Evolutionary conservation across 306 rosid genomes (phyloP).

Genomic region (Quercus mongolica): DNA sequence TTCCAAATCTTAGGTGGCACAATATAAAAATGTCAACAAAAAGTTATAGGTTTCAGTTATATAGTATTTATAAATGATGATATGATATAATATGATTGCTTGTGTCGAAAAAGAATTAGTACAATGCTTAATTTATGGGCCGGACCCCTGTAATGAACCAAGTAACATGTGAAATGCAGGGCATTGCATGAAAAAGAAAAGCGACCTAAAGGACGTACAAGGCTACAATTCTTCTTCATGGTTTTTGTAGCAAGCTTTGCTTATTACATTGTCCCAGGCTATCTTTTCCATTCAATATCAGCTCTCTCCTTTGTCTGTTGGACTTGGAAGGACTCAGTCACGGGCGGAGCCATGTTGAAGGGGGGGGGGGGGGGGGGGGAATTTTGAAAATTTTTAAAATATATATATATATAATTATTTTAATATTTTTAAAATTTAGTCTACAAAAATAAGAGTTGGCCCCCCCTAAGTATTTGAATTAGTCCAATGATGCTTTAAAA

Average conservation of each 20-base stretch:
- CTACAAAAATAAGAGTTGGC: too few species aligned
- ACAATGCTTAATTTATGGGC: not conserved
- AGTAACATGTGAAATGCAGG: slow-evolving; percentile 33
- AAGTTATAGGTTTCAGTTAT: too few species aligned
- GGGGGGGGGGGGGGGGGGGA: too few species aligned
- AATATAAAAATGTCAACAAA: too few species aligned
- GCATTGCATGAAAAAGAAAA: slow-evolving; percentile 84
- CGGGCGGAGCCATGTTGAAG: too few species aligned
- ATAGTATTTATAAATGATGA: too few species aligned
- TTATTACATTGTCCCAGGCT: slow-evolving; percentile 70
- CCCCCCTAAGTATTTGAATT: too few species aligned
- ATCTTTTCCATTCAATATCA: slow-evolving; percentile 63
- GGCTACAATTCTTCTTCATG: slow-evolving; percentile 74
- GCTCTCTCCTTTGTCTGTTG: slow-evolving; percentile 57
- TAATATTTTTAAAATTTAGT: too few species aligned
- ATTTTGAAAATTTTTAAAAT: too few species aligned
- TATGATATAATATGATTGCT: not conserved
- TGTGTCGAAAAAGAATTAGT: not conserved
- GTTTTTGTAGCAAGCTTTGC: slow-evolving; percentile 61
- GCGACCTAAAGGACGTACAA: slow-evolving; percentile 61
- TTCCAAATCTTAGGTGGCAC: too few species aligned
- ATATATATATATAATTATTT: too few species aligned
- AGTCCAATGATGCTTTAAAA: too few species aligned
- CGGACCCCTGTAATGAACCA: not conserved
- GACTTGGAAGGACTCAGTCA: slow-evolving; percentile 67